phyloP scores from a whole-genome alignment of 768 basidiomycete genomes.

The Leccinum longicurvipes region DNA sequence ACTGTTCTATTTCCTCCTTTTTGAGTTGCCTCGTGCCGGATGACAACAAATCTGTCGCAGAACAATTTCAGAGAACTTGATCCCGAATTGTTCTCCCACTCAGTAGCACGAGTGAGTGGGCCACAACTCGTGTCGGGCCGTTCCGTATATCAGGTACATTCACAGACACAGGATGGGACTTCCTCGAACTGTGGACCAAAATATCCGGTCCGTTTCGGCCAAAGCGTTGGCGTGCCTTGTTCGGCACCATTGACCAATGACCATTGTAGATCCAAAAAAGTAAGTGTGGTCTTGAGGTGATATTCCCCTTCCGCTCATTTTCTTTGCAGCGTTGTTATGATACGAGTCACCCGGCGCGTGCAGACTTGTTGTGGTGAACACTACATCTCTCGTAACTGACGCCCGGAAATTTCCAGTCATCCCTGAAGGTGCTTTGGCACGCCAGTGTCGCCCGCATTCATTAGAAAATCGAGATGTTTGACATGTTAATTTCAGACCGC shows the following conservation, averaged over 20 bases:
- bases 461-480: neutral
- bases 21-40: neutral
- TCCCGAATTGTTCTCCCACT: neutral
- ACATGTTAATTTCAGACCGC: neutral
- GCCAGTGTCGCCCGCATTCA: no score
- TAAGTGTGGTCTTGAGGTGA: neutral
- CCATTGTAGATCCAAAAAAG: constrained; percentile 2
- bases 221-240: constrained; percentile 5
- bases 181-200: neutral
- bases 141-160: neutral
- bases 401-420: neutral
- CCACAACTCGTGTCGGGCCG: neutral
- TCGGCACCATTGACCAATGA: no score
- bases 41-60: no score
- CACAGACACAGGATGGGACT: no score
- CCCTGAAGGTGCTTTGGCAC: constrained; percentile 1
- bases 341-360: neutral
- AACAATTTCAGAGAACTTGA: no score
- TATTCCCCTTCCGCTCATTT: neutral
- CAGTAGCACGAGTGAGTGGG: neutral
- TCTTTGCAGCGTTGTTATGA: neutral
- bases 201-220: neutral
- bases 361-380: neutral
- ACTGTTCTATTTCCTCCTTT: neutral
- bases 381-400: neutral